Percentiles rank a stretch among this genome's conserved stretches.
Conservation (phyloP, 495 filamentous ascomycete genomes). For the Staphylotrichum longicolle region DNA sequence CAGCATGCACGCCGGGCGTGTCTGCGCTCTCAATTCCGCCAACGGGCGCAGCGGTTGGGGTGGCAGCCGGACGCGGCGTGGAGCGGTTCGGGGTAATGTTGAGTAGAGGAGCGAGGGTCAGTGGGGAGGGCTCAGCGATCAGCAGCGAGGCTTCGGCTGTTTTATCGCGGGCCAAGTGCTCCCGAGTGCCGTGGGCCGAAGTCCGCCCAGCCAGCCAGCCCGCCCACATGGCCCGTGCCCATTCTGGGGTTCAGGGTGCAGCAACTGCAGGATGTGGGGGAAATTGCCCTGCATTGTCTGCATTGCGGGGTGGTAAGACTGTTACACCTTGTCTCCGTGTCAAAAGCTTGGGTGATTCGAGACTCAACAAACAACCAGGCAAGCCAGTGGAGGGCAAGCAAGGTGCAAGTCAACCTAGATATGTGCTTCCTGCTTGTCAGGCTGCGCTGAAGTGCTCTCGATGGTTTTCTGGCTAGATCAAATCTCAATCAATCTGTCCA, state of each 20-base stretch:
- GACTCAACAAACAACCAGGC: too few relatives aligned
- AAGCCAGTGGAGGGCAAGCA: too few relatives aligned
- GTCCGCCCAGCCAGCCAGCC: not conserved
- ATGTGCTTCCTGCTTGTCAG: too few relatives aligned
- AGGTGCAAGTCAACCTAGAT: too few relatives aligned
- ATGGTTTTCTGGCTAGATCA: too few relatives aligned
- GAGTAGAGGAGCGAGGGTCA: slow-evolving; percentile 37
- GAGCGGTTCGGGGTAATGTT: slow-evolving; percentile 46
- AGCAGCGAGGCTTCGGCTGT: slow-evolving; percentile 24
- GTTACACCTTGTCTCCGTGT: too few relatives aligned
- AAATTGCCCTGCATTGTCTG: not conserved
- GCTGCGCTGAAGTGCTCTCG: too few relatives aligned
- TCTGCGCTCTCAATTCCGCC: not conserved
- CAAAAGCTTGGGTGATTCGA: too few relatives aligned
- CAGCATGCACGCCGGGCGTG: too few relatives aligned
- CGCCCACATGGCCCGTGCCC: not conserved
- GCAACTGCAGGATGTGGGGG: slow-evolving; percentile 6
- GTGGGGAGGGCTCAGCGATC: not conserved
- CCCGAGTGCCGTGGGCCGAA: slow-evolving; percentile 8
- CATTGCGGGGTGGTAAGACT: too few relatives aligned
- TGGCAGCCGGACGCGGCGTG: slow-evolving; percentile 3
- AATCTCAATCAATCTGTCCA: too few relatives aligned
- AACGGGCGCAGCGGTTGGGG: not conserved
- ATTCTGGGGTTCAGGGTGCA: slow-evolving; percentile 2
- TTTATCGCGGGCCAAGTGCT: slow-evolving; percentile 22